A percentile compares a stretch with the other conserved stretches of the same genome.
phyloP scores from a whole-genome alignment of 192 early-diverging fungal species.

The Cladochytrium replicatum region DNA sequence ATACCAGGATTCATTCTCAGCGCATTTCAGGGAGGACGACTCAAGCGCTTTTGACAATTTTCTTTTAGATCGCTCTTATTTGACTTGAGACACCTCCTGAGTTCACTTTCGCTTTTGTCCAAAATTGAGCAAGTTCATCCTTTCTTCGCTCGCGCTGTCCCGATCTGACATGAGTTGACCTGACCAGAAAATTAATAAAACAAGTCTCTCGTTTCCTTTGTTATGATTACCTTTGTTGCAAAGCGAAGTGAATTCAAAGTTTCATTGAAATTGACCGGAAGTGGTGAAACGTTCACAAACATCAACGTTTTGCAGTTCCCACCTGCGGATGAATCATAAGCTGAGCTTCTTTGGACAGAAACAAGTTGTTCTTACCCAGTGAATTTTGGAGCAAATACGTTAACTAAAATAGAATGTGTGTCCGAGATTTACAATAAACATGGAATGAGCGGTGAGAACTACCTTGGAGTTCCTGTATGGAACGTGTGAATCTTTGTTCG shows the following conservation, averaged over 20 bases:
- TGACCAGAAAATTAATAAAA: slow-evolving; percentile 7
- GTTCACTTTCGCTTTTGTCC: no score
- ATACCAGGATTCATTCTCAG: no score
- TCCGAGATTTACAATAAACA: slow-evolving; percentile 29
- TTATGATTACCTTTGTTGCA: slow-evolving; percentile 69
- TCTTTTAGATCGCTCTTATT: no score
- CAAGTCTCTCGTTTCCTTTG: background rate
- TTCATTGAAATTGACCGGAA: slow-evolving; percentile 66
- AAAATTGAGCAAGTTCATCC: no score
- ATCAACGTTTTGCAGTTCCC: slow-evolving; percentile 96
- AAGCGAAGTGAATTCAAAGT: slow-evolving; percentile 86
- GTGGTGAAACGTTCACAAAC: slow-evolving; percentile 96
- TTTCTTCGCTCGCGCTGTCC: no score
- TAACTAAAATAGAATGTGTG: slow-evolving; percentile 26
- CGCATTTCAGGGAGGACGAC: no score
- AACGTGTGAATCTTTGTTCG: slow-evolving; percentile 67
- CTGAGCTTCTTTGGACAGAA: background rate
- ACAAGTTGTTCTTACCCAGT: slow-evolving; percentile 20
- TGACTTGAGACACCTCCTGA: no score
- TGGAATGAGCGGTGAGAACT: slow-evolving; percentile 37
- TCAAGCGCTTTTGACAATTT: no score
- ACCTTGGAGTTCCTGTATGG: slow-evolving; percentile 94
- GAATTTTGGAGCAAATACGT: slow-evolving; percentile 64
- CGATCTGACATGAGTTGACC: slow-evolving; percentile 80
- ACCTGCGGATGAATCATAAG: slow-evolving; percentile 21